phyloP scores from a whole-genome alignment of 495 filamentous ascomycete species.

The Penicillium atrosanguineum region DNA sequence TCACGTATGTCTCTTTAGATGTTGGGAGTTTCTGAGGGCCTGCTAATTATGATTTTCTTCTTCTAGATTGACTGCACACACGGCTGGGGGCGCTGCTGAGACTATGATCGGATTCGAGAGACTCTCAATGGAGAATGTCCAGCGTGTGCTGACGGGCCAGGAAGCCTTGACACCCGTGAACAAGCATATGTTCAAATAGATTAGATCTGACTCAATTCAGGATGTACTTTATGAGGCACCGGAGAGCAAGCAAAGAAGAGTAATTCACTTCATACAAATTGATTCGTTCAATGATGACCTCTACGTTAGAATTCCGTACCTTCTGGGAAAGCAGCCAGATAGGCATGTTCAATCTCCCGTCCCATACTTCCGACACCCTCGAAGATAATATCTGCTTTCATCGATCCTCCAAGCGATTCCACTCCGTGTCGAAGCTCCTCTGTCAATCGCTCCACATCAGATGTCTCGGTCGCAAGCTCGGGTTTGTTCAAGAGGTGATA shows the following conservation, averaged over 20 bases:
- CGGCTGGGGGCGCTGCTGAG: constrained; percentile 12
- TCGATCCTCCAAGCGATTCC: constrained; percentile 33
- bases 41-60: neutral
- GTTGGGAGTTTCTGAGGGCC: neutral
- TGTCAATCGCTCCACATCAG: constrained; percentile 34
- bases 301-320: constrained; percentile 1
- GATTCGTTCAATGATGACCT: too few relatives aligned
- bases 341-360: constrained; percentile 20
- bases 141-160: constrained; percentile 11
- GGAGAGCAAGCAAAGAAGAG: too few relatives aligned
- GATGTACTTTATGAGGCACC: too few relatives aligned
- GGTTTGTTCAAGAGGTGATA: constrained; percentile 22
- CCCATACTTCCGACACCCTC: constrained; percentile 24
- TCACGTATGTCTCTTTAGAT: constrained; percentile 6
- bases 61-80: constrained; percentile 13
- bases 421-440: constrained; percentile 45
- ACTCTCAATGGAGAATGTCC: constrained; percentile 16
- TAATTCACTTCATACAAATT: too few relatives aligned
- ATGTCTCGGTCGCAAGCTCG: constrained; percentile 29
- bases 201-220: too few relatives aligned
- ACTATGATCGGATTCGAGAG: constrained; percentile 16
- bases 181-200: constrained; percentile 1
- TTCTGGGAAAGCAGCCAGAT: constrained; percentile 18
- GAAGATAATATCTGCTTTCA: constrained; percentile 28
- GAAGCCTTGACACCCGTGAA: constrained; percentile 12